Conservation (phyloP, 257 asterid genomes). For the Gentiana dahurica region DNA sequence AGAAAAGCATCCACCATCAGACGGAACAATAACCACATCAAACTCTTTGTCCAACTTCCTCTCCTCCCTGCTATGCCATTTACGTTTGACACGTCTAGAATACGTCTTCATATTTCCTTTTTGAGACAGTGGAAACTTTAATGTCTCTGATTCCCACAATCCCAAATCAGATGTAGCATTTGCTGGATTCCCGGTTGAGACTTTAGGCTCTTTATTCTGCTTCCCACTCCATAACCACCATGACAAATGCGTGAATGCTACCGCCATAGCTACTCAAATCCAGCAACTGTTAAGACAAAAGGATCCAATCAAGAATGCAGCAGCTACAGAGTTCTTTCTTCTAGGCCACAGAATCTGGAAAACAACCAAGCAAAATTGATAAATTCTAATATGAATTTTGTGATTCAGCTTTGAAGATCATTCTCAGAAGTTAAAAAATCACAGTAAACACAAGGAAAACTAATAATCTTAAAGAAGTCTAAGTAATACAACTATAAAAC, state of each 20-base stretch:
- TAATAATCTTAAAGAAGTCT: not conserved
- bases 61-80: conserved; percentile 37
- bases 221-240: conserved; percentile 40
- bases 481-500: not conserved
- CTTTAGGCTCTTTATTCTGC: conserved; percentile 22
- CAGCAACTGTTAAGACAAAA: conserved; percentile 2
- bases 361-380: not conserved
- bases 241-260: conserved; percentile 24
- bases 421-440: not conserved
- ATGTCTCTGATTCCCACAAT: conserved; percentile 27
- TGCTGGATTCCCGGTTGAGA: conserved; percentile 16
- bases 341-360: conserved; percentile 3
- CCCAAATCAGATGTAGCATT: conserved; percentile 23
- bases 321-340: not conserved
- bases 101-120: conserved; percentile 20
- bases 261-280: conserved; percentile 20
- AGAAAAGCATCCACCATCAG: conserved; percentile 45
- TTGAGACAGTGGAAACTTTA: conserved; percentile 24
- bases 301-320: conserved; percentile 6
- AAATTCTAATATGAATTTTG: not conserved
- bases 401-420: too few relatives aligned
- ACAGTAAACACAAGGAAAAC: not conserved
- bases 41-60: conserved; percentile 32
- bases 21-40: conserved; percentile 41
- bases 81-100: conserved; percentile 24